phyloP scores from a whole-genome alignment of 495 filamentous ascomycete genomes.

The Xylaria flabelliformis region DNA sequence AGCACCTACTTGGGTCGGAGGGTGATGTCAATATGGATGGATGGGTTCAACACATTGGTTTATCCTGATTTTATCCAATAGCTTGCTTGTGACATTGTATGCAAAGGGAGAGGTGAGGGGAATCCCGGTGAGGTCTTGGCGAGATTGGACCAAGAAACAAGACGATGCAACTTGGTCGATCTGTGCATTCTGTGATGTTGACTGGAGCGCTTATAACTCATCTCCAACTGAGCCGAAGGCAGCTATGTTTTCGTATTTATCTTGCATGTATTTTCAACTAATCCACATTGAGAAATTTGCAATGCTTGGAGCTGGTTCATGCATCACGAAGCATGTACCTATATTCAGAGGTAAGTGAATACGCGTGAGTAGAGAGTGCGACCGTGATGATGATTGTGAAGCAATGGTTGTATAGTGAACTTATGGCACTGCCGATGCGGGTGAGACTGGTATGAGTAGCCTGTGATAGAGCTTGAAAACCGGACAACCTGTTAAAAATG shows the following conservation, averaged over 20 bases:
- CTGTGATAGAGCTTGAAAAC: neutral
- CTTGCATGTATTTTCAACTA: neutral
- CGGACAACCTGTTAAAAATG: neutral
- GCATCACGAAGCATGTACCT: neutral
- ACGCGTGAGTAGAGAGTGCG: neutral
- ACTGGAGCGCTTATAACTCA: conserved; percentile 13
- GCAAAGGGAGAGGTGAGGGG: neutral
- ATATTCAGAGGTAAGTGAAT: neutral
- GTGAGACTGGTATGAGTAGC: neutral
- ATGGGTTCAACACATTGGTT: conserved; percentile 1
- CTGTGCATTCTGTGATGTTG: neutral
- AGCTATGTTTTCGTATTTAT: neutral
- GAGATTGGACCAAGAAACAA: neutral
- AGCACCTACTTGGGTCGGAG: neutral
- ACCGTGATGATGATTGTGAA: neutral
- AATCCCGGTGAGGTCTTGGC: conserved; percentile 20
- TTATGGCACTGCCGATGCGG: neutral
- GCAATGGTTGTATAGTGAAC: neutral
- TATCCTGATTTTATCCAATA: conserved; percentile 26
- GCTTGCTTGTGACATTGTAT: conserved; percentile 7
- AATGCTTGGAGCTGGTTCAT: neutral
- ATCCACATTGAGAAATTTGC: neutral
- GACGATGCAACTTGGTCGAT: neutral
- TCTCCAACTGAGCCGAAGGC: neutral
- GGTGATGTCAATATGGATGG: conserved; percentile 2